phyloP scores from a whole-genome alignment of 441 rosid species.

The Syzygium syzygioides region DNA sequence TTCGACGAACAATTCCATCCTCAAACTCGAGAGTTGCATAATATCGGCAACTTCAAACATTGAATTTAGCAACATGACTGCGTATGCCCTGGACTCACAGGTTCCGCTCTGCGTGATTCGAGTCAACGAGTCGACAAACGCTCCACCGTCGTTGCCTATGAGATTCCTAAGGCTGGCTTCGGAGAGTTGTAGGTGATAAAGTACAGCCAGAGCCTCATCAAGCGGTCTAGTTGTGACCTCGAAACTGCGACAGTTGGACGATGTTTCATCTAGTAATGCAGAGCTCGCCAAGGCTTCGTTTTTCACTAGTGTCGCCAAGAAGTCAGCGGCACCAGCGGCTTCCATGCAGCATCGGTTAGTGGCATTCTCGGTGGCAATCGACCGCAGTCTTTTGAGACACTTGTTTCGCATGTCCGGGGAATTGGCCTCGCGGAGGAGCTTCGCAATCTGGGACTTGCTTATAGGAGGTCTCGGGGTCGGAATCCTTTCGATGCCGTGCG shows the following conservation, averaged over 20 bases:
- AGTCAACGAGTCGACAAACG: slow-evolving; percentile 39
- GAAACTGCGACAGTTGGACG: slow-evolving; percentile 8
- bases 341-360: slow-evolving; percentile 64
- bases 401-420: slow-evolving; percentile 39
- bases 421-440: slow-evolving; percentile 46
- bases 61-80: slow-evolving; percentile 50
- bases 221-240: slow-evolving; percentile 21
- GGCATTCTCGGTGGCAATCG: slow-evolving; percentile 43
- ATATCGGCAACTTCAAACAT: slow-evolving; percentile 59
- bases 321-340: slow-evolving; percentile 62
- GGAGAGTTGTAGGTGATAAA: slow-evolving; percentile 49
- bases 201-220: slow-evolving; percentile 59
- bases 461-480: slow-evolving; percentile 74
- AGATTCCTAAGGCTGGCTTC: slow-evolving; percentile 54
- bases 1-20: slow-evolving; percentile 36
- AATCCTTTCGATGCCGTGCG: slow-evolving; percentile 61
- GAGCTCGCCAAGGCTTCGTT: background rate
- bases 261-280: slow-evolving; percentile 8
- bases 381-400: slow-evolving; percentile 45
- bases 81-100: slow-evolving; percentile 73
- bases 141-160: slow-evolving; percentile 25
- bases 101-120: slow-evolving; percentile 50
- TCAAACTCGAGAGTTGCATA: slow-evolving; percentile 33
- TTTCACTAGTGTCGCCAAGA: slow-evolving; percentile 43
- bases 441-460: slow-evolving; percentile 43